Conservation (phyloP, 2,329 filamentous ascomycete species). For the Trichoderma simmonsii region DNA sequence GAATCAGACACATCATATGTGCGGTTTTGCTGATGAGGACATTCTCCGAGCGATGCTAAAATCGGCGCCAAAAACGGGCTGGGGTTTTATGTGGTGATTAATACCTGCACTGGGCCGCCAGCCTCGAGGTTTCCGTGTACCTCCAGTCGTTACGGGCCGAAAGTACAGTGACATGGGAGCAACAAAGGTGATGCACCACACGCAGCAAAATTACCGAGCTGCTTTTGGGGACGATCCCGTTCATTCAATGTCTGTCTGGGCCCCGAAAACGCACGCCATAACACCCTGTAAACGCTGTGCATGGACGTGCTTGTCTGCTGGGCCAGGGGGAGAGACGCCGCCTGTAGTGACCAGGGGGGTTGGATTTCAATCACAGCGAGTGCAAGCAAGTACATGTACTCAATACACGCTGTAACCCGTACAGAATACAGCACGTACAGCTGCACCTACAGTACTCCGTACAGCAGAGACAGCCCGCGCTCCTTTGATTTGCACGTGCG, state of each 20-base stretch:
- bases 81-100: neutral
- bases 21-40: conserved; percentile 2
- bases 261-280: conserved; percentile 9
- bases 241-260: neutral
- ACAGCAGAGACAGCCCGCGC: neutral
- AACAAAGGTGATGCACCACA: neutral
- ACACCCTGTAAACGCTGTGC: neutral
- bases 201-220: conserved; percentile 5
- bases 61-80: conserved; percentile 7
- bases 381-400: neutral
- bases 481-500: neutral
- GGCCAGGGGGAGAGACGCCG: neutral
- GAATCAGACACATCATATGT: conserved; percentile 17
- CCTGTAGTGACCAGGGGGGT: neutral
- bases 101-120: neutral
- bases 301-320: neutral
- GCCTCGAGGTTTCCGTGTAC: neutral
- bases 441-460: neutral
- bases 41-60: conserved; percentile 6
- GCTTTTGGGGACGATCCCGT: conserved; percentile 5
- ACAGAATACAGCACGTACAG: neutral
- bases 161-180: neutral
- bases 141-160: neutral
- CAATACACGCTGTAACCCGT: neutral
- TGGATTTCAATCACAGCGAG: neutral